phyloP scores from a whole-genome alignment of 2,329 filamentous ascomycete genomes.

The Fusarium avenaceum region DNA sequence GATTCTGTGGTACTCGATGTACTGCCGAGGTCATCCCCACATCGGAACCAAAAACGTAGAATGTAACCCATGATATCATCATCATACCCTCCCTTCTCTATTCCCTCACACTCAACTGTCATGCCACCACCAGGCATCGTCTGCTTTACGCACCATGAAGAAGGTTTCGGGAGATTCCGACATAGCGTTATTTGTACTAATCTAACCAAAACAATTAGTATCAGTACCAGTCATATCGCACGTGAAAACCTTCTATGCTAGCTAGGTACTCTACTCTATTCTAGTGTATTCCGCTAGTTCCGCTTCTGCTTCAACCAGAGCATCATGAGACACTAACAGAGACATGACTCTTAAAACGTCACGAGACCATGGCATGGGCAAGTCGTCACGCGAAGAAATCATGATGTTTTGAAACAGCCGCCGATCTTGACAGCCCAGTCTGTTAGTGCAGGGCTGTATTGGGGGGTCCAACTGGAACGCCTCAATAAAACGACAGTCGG shows the following conservation, averaged over 20 bases:
- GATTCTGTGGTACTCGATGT: slow-evolving; percentile 5
- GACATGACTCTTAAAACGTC: slow-evolving; percentile 31
- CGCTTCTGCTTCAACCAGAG: slow-evolving; percentile 5
- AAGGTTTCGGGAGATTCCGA: slow-evolving; percentile 41
- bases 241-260: slow-evolving; percentile 4
- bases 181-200: slow-evolving; percentile 14
- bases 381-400: slow-evolving; percentile 26
- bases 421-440: slow-evolving; percentile 20
- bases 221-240: background rate
- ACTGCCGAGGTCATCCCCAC: slow-evolving; percentile 32
- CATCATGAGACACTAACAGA: slow-evolving; percentile 29
- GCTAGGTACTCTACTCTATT: background rate
- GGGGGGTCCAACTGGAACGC: slow-evolving; percentile 8
- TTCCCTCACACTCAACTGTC: slow-evolving; percentile 33
- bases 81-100: slow-evolving; percentile 38
- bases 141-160: slow-evolving; percentile 26
- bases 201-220: background rate
- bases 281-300: slow-evolving; percentile 14
- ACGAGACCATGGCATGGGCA: slow-evolving; percentile 24
- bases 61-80: slow-evolving; percentile 48
- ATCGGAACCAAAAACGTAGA: slow-evolving; percentile 19
- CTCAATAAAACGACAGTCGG: slow-evolving; percentile 8
- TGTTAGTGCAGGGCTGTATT: slow-evolving; percentile 4
- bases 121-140: slow-evolving; percentile 44
- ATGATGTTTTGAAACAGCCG: slow-evolving; percentile 27